A percentile compares a stretch with the other conserved stretches of the same genome.
Evolutionary conservation across 2,329 filamentous ascomycete genomes (phyloP).

Genomic region (Hymenoscyphus fructigenus): DNA sequence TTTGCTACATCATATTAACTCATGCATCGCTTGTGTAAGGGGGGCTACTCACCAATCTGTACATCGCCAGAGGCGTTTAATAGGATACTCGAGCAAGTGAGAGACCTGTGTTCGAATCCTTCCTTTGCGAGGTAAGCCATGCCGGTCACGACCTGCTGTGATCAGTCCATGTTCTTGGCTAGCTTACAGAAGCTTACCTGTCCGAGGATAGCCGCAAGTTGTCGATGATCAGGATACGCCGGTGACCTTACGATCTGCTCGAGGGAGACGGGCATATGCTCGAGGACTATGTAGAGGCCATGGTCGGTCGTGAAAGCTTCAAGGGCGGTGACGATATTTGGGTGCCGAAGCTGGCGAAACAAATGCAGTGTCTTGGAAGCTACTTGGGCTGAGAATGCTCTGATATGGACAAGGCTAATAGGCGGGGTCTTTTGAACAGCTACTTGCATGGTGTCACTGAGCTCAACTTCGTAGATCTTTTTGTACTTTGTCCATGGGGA

Average conservation of each 20-base stretch:
- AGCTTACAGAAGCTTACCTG: constrained; percentile 18
- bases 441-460: constrained; percentile 17
- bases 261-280: constrained; percentile 26
- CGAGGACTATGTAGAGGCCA: constrained; percentile 22
- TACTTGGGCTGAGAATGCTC: constrained; percentile 20
- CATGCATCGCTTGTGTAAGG: constrained; percentile 1
- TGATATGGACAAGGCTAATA: constrained; percentile 23
- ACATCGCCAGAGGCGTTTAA: constrained; percentile 20
- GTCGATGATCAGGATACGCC: constrained; percentile 18
- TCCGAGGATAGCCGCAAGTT: constrained; percentile 21
- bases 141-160: constrained; percentile 16
- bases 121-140: constrained; percentile 19
- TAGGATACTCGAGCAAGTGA: constrained; percentile 25
- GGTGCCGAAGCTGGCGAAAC: constrained; percentile 19
- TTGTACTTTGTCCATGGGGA: constrained; percentile 21
- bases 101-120: constrained; percentile 22
- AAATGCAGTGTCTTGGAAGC: constrained; percentile 18
- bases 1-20: constrained; percentile 18
- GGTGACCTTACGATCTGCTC: constrained; percentile 19
- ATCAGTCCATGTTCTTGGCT: constrained; percentile 18
- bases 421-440: constrained; percentile 19
- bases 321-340: constrained; percentile 22
- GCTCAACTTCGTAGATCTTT: constrained; percentile 18
- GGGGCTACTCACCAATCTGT: constrained; percentile 21
- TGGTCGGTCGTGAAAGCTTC: constrained; percentile 23